Percentiles rank a stretch among this genome's conserved stretches.
Conservation (phyloP, 352 stramenopile species). For the Thalassiosira mediterranea region DNA sequence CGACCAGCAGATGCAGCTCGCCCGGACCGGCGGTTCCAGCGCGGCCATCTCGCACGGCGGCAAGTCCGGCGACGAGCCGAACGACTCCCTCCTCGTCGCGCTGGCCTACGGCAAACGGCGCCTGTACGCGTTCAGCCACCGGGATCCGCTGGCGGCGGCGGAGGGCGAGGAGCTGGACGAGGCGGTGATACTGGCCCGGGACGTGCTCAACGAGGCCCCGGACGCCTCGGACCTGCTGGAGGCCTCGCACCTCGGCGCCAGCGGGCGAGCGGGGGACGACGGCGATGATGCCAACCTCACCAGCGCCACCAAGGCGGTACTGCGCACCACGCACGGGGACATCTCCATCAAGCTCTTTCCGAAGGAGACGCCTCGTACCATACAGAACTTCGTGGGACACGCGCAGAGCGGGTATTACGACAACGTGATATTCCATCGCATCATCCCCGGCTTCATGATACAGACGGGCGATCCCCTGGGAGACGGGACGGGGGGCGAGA, state of each 20-base stretch:
- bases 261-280: conserved; percentile 60
- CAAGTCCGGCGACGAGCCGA: conserved; percentile 49
- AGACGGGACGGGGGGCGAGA: conserved; percentile 97
- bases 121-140: conserved; percentile 97
- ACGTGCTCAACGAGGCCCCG: conserved; percentile 98
- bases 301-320: conserved; percentile 77
- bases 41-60: conserved; percentile 55
- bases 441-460: conserved; percentile 98
- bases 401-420: conserved; percentile 98
- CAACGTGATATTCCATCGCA: conserved; percentile 98
- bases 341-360: conserved; percentile 96
- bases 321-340: conserved; percentile 98
- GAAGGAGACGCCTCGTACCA: conserved; percentile 92
- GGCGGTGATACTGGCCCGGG: conserved; percentile 79
- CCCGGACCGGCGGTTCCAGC: conserved; percentile 64
- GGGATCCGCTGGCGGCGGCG: conserved; percentile 86
- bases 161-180: conserved; percentile 43
- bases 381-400: conserved; percentile 99
- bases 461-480: conserved; percentile 94
- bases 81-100: conserved; percentile 82
- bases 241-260: conserved; percentile 57
- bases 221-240: conserved; percentile 92
- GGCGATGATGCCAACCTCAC: conserved; percentile 83
- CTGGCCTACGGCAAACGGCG: conserved; percentile 86
- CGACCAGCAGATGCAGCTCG: conserved; percentile 93